Evolutionary conservation across 169 alveolate species (phyloP).

Genomic region (Eimeria sp.): DNA sequence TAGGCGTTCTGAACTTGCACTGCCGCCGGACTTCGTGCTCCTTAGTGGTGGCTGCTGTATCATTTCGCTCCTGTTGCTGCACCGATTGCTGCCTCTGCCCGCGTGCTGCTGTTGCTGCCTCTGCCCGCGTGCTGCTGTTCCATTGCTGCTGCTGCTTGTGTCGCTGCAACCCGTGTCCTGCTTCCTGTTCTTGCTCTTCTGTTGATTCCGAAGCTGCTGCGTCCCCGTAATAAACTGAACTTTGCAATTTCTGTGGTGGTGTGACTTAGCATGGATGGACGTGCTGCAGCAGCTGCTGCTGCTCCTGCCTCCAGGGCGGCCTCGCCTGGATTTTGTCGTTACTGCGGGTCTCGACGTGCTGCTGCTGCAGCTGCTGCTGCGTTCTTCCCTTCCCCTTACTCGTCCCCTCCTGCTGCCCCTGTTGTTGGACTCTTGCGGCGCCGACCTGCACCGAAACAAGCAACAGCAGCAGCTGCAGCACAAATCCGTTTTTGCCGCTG

Average conservation of each 20-base stretch:
- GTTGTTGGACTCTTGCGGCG: slow-evolving; percentile 63
- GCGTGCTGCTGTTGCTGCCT: neutral
- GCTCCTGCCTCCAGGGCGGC: slow-evolving; percentile 50
- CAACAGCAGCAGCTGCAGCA: slow-evolving; percentile 25
- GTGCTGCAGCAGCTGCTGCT: slow-evolving; percentile 77
- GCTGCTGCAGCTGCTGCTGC: slow-evolving; percentile 69
- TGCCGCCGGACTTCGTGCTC: neutral
- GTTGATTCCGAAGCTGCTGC: neutral
- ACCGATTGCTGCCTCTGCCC: neutral
- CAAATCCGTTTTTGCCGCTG: neutral
- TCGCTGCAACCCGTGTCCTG: slow-evolving; percentile 9
- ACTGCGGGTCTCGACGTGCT: slow-evolving; percentile 63
- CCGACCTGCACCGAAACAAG: slow-evolving; percentile 14
- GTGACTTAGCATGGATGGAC: slow-evolving; percentile 53
- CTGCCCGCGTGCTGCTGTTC: neutral
- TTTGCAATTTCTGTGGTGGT: neutral
- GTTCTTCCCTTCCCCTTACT: slow-evolving; percentile 18
- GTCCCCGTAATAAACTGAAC: neutral
- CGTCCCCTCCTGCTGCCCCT: slow-evolving; percentile 66
- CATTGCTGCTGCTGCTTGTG: slow-evolving; percentile 31
- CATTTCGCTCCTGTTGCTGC: neutral
- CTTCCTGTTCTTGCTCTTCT: neutral
- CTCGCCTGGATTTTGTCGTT: slow-evolving; percentile 27
- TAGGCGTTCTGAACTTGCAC: neutral
- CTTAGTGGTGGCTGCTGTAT: neutral